Percentiles rank a stretch among this genome's conserved stretches.
Evolutionary conservation across 495 filamentous ascomycete genomes (phyloP).

Genomic region (Bathelium albidoporum): DNA sequence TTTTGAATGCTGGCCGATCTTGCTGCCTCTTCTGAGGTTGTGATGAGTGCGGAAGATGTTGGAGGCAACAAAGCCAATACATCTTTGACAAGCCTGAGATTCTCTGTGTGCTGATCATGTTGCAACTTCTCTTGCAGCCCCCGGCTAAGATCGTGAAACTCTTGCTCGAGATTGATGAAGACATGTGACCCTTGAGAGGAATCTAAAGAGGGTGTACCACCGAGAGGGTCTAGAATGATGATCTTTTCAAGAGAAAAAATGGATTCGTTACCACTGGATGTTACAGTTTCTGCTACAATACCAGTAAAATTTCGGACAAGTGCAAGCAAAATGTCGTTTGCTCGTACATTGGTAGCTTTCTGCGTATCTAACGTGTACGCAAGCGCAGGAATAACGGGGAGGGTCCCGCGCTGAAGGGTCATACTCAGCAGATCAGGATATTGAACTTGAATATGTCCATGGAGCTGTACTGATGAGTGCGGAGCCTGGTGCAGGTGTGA

Average conservation of each 20-base stretch:
- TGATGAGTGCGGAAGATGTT: slow-evolving; percentile 76
- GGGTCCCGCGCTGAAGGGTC: slow-evolving; percentile 61
- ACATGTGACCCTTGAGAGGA: slow-evolving; percentile 63
- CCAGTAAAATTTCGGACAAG: slow-evolving; percentile 65
- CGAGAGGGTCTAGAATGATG: slow-evolving; percentile 79
- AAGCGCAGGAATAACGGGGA: slow-evolving; percentile 65
- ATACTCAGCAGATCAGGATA: slow-evolving; percentile 52
- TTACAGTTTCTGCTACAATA: slow-evolving; percentile 6
- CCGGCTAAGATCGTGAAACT: slow-evolving; percentile 56
- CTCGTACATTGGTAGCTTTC: slow-evolving; percentile 41
- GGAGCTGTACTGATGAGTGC: slow-evolving; percentile 7
- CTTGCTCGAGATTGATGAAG: slow-evolving; percentile 92
- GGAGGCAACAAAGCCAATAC: slow-evolving; percentile 70
- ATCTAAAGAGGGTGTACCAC: slow-evolving; percentile 68
- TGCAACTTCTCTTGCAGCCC: slow-evolving; percentile 39
- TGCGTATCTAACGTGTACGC: slow-evolving; percentile 55
- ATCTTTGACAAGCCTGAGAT: slow-evolving; percentile 58
- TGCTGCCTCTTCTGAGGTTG: slow-evolving; percentile 74
- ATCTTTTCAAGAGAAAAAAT: slow-evolving; percentile 61
- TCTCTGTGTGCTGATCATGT: slow-evolving; percentile 39
- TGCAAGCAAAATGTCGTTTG: slow-evolving; percentile 60
- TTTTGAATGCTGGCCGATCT: slow-evolving; percentile 40
- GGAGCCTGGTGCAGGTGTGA: slow-evolving; percentile 21
- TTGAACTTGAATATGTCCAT: slow-evolving; percentile 35
- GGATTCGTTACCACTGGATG: slow-evolving; percentile 6